Base-by-base conservation (phyloP, 2,329 filamentous ascomycete species). In the Nigrograna mackinnonii region DNA sequence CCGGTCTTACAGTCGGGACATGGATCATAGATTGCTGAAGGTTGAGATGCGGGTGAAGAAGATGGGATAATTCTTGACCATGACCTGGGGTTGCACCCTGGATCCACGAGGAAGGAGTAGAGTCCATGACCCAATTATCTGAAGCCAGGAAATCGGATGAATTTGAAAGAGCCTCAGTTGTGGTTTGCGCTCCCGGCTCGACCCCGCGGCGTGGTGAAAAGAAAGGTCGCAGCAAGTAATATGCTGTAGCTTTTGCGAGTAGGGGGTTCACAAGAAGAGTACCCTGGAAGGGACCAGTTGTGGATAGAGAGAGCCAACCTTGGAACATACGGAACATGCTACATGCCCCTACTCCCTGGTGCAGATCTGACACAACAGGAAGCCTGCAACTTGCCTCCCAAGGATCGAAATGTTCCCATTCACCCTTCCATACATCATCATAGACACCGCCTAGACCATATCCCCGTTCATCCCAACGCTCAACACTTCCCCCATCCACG, bases 301-400 rank as follows among this genome's bases (percentile, higher is more conserved):
- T 71, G 44, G 85, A 90, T 78, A 96, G 85, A 46, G 80, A 82
- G 39, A 96, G 68, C 91, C 91, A 96, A 14, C 90, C 91, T 69
- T 96, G 91, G 66, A 89, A 92, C 78, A 90, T 87, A 28, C 92
- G 80, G 69, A 96, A 91, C 75, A 91, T 89, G 34, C 80, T 86
- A 69, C 89, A 95, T 1, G 87, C 84, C 0, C 91, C 91, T 0
- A 90, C 78, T 1, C 91, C 89, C 37, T 89, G 78, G 64, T 96
- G 94, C 22, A 91, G 71, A 66, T 96, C 86, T 46, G 82, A 84
- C 2, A 83, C 79, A 3, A 86, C 89, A 0, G 72, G 68, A 0
- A 92, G 75, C 4, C 91, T 80, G 5, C 80, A 79, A 49, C 80
- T 83, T 0, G 84, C 84, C 57, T 96, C 89, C 82, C 86, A 96